Base-by-base conservation (phyloP, 2,329 filamentous ascomycete genomes). In the Fusarium anthophilum region DNA sequence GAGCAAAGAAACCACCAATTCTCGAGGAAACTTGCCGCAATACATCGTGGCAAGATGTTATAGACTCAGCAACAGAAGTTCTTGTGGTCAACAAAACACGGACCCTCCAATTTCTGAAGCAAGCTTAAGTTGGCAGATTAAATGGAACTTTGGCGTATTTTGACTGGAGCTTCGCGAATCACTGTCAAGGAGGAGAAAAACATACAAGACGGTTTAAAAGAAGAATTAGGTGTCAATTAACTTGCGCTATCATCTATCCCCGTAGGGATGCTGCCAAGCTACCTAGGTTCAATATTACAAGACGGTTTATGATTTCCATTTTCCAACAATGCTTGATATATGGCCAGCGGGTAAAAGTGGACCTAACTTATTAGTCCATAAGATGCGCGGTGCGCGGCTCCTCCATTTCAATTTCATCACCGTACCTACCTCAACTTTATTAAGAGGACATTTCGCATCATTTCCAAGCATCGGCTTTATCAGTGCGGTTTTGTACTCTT, bases 21-120 rank as follows among this genome's bases (percentile, higher is more conserved):
- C 75, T 84, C 12, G 79, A 80, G 30, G 82, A 83, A 30, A 78
- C 83, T 61, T 83, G 81, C 66, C 62, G 69, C 60, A 58, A 75
- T n/a, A 69, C 81, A 14, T 65, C 53, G 18, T 84, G 82, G 82
- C 64, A 70, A 24, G 81, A 83, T 60, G 78, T 84, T n/a, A 79
- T 78, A 45, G 76, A 79, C 28, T 79, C 77, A 56, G 80, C 81
- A 13, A 77, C 81, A 39, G 70, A 80, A 22, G 71, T 80, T 22
- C 63, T 84, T 44, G 74, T 83, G 17, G 69, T 51, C 24, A 76
- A 80, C 43, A 73, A 72, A 43, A 58, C 66, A 26, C 59, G 60
- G 37, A 76, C 78, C 15, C 50, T 74, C 5, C 71, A 70, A 44
- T 58, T 73, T 12, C 65, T 82, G 68, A 58, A 58, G n/a, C 68